A percentile compares a stretch with the other conserved stretches of the same genome.
Conservation (phyloP, 495 filamentous ascomycete genomes). For the Penicillium desertorum region DNA sequence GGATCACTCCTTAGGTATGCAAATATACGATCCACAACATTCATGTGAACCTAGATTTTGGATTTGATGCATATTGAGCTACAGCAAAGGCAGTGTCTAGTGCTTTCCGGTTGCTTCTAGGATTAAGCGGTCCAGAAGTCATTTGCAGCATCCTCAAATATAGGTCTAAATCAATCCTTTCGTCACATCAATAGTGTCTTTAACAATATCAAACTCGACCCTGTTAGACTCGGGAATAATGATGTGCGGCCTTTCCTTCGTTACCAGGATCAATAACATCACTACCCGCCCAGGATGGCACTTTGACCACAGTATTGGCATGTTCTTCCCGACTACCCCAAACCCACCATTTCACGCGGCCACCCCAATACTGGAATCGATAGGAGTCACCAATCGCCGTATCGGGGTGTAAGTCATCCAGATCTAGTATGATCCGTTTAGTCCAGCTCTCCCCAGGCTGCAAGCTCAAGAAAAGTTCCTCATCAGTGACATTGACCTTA, state of each 20-base stretch:
- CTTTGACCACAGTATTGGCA: background rate
- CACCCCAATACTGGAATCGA: conserved; percentile 15
- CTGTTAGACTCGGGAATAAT: background rate
- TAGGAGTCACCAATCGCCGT: conserved; percentile 12
- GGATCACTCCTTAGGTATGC: too few species aligned
- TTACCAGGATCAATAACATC: background rate
- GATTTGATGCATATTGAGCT: too few species aligned
- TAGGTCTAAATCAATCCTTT: too few species aligned
- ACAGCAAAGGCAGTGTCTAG: too few species aligned
- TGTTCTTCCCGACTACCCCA: conserved; percentile 5
- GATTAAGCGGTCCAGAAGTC: too few species aligned
- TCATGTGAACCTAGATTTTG: too few species aligned
- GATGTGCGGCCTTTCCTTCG: background rate
- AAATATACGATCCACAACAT: too few species aligned
- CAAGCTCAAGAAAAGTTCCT: conserved; percentile 1
- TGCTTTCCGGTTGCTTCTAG: too few species aligned
- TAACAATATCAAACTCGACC: background rate
- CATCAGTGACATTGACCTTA: conserved; percentile 8
- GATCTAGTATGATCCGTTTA: background rate
- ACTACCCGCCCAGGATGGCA: background rate
- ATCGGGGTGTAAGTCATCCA: conserved; percentile 2
- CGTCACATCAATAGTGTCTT: background rate
- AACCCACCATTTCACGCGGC: conserved; percentile 15
- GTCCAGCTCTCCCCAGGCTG: conserved; percentile 7
- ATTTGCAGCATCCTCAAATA: too few species aligned